Percentiles rank a stretch among this genome's conserved stretches.
Evolutionary conservation across 1,284 basidiomycete species (phyloP).

Genomic region (Naganishia liquefaciens): DNA sequence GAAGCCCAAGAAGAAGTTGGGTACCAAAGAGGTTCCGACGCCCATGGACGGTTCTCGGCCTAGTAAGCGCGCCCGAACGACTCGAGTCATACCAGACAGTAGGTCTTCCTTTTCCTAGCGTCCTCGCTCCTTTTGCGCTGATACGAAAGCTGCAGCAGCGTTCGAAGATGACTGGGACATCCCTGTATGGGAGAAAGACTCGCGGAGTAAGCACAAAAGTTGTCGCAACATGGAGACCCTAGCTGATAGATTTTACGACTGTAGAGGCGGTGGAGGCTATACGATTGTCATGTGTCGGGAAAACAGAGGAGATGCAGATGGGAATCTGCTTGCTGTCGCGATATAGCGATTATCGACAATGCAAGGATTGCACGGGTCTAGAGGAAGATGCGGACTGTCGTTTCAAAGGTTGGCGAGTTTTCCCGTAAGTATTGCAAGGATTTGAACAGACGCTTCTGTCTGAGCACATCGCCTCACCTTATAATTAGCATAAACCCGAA

Average conservation of each 20-base stretch:
- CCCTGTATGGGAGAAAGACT: neutral
- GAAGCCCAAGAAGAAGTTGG: conserved; percentile 10
- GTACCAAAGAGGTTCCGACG: neutral
- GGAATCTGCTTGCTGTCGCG: conserved; percentile 42
- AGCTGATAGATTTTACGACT: neutral
- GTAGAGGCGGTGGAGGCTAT: conserved; percentile 20
- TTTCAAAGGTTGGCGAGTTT: conserved; percentile 46
- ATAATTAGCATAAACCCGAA: conserved; percentile 43
- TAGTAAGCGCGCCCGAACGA: neutral
- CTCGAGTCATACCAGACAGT: neutral
- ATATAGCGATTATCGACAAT: conserved; percentile 47
- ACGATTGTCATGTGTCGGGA: conserved; percentile 33
- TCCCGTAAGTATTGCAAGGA: conserved; percentile 43
- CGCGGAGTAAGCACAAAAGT: neutral
- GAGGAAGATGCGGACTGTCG: conserved; percentile 41
- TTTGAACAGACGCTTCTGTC: neutral
- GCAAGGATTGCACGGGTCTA: conserved; percentile 43
- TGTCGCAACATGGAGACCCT: neutral
- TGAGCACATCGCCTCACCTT: neutral
- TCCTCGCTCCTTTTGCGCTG: neutral
- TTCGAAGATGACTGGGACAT: neutral
- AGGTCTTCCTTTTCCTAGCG: neutral
- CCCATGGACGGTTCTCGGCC: neutral
- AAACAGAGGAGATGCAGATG: conserved; percentile 42
- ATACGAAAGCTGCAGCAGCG: neutral